phyloP scores from a whole-genome alignment of 176 grass and related monocot genomes.

The Saccharum spontaneum region DNA sequence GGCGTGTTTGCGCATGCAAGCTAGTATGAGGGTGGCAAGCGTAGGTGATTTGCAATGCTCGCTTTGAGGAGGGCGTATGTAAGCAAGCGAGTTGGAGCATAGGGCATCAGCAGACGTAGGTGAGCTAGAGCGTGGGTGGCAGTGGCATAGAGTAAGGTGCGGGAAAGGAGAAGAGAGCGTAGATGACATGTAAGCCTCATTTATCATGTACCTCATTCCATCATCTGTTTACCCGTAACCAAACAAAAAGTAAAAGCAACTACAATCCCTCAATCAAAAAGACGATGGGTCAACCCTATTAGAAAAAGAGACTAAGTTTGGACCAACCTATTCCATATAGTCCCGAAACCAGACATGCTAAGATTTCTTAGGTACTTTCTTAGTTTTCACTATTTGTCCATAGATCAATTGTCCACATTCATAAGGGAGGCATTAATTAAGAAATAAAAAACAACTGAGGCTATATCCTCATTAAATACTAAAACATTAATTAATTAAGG shows the following conservation, averaged over 20 bases:
- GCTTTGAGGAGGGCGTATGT: not conserved
- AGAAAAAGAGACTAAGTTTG: not conserved
- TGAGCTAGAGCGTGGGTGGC: not conserved
- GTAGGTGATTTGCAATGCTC: rapidly evolving
- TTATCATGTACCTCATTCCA: not conserved
- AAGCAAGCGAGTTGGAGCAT: not conserved
- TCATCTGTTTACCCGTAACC: not conserved
- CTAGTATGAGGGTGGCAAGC: not conserved
- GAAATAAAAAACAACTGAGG: not conserved
- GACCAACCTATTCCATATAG: not conserved
- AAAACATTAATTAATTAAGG: not conserved
- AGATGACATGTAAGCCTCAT: not conserved
- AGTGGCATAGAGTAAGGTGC: not conserved
- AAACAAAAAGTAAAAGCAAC: not conserved
- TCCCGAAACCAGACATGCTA: not conserved
- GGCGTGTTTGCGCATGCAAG: too few relatives aligned
- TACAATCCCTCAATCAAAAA: not conserved
- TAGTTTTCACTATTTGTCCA: not conserved
- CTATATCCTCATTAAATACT: not conserved
- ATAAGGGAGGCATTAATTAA: not conserved
- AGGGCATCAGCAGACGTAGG: not conserved
- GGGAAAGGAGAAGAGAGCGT: not conserved
- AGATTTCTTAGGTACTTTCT: not conserved
- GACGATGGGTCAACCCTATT: too few relatives aligned
- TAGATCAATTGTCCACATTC: not conserved